Conservation (phyloP, 2,329 filamentous ascomycete genomes). For the Fusarium nisikadoi region DNA sequence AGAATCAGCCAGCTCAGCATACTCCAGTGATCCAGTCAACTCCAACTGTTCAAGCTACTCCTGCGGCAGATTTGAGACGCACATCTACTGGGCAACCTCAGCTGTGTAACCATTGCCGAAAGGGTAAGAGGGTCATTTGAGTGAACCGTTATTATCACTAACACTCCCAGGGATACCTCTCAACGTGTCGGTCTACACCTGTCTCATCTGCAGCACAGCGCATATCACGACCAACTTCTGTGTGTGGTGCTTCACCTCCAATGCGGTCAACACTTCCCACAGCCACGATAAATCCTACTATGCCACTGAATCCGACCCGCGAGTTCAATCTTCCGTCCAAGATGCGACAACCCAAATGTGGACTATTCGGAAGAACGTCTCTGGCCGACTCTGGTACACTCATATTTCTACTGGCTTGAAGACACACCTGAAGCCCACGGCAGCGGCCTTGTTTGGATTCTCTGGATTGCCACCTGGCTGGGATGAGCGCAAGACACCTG, state of each 20-base stretch:
- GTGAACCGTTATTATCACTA: not conserved
- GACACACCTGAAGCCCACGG: conserved; percentile 41
- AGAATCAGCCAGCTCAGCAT: not conserved
- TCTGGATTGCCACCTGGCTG: conserved; percentile 39
- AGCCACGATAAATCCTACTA: conserved; percentile 43
- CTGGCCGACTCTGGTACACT: conserved; percentile 43
- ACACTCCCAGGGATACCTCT: conserved; percentile 27
- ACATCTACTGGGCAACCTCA: conserved; percentile 13
- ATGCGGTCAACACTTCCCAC: conserved; percentile 37
- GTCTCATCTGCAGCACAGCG: conserved; percentile 45
- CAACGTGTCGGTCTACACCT: conserved; percentile 43
- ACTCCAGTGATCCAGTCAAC: not conserved
- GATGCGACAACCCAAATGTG: conserved; percentile 36
- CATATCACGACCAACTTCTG: conserved; percentile 35
- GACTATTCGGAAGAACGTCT: conserved; percentile 43
- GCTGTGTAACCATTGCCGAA: conserved; percentile 37
- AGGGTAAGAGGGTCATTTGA: not conserved
- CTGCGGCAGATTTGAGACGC: not conserved
- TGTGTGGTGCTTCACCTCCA: conserved; percentile 45
- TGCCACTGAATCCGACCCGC: conserved; percentile 42
- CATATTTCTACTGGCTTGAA: conserved; percentile 41
- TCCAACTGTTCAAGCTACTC: not conserved
- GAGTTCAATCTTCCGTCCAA: conserved; percentile 26
- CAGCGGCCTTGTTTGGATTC: conserved; percentile 4
- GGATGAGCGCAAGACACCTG: conserved; percentile 39